Conservation (phyloP, 768 basidiomycete species). For the Stropharia rugosoannulata region DNA sequence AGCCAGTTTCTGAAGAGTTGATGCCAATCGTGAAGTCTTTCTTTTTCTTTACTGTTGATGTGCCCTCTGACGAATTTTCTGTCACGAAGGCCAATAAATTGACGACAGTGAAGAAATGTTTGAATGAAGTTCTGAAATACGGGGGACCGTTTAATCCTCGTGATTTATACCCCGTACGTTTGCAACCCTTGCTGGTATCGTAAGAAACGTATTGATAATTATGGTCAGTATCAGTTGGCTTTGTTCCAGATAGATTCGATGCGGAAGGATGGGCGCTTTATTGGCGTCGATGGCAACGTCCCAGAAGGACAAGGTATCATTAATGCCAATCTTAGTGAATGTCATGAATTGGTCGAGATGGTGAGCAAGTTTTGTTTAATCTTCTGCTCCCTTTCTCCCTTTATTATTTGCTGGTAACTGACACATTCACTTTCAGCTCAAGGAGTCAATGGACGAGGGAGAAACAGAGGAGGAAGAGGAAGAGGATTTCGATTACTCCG, state of each 20-base stretch:
- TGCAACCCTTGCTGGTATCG: neutral
- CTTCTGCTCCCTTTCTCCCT: neutral
- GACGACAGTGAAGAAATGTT: slow-evolving; percentile 93
- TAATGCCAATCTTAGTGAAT: slow-evolving; percentile 94
- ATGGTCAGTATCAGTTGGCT: slow-evolving; percentile 82
- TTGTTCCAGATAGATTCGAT: slow-evolving; percentile 93
- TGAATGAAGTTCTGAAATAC: slow-evolving; percentile 94
- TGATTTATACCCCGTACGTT: slow-evolving; percentile 87
- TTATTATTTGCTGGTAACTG: neutral
- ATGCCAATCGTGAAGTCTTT: slow-evolving; percentile 78
- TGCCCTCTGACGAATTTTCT: neutral
- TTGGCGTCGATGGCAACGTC: slow-evolving; percentile 82
- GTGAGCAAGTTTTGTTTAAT: slow-evolving; percentile 34
- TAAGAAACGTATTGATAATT: neutral
- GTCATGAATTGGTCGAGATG: slow-evolving; percentile 96
- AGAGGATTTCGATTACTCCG: slow-evolving; percentile 48
- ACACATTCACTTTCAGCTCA: slow-evolving; percentile 47
- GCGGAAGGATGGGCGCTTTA: slow-evolving; percentile 91
- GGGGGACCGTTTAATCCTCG: slow-evolving; percentile 91
- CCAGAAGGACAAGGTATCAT: slow-evolving; percentile 97
- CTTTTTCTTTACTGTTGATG: neutral
- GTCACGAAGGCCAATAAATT: slow-evolving; percentile 83
- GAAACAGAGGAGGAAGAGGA: slow-evolving; percentile 56
- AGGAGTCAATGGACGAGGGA: slow-evolving; percentile 79
- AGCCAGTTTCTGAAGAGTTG: slow-evolving; percentile 96